phyloP scores from a whole-genome alignment of 2,329 filamentous ascomycete species.

The Akanthomyces lecanii region DNA sequence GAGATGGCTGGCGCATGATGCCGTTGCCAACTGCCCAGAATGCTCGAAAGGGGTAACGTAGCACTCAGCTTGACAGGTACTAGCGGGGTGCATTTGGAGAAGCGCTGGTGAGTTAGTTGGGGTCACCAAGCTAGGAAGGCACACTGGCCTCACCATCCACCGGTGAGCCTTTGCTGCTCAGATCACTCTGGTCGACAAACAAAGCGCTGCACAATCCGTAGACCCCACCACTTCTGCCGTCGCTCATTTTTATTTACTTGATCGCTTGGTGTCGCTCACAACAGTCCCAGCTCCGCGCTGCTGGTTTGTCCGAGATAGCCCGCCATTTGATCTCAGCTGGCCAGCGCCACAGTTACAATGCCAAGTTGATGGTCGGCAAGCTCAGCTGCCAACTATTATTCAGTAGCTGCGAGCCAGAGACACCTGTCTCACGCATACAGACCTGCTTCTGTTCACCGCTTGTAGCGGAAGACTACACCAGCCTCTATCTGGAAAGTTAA shows the following conservation, averaged over 20 bases:
- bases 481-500: neutral
- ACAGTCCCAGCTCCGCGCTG: neutral
- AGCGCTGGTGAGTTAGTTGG: neutral
- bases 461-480: too few relatives aligned
- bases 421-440: neutral
- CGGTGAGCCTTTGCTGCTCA: neutral
- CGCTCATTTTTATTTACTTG: neutral
- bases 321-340: slow-evolving; percentile 4
- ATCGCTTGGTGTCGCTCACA: neutral
- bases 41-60: slow-evolving; percentile 5
- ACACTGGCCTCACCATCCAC: neutral
- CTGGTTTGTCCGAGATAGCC: neutral
- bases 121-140: neutral
- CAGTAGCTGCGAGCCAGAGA: neutral
- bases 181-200: too few relatives aligned
- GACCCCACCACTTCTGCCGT: neutral
- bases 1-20: neutral
- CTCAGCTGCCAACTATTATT: neutral
- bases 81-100: neutral
- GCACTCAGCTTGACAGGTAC: neutral
- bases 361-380: neutral
- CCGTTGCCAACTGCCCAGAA: neutral
- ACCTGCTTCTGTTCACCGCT: neutral
- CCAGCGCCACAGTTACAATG: slow-evolving; percentile 9
- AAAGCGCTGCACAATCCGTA: neutral